phyloP scores from a whole-genome alignment of 345 rosid species.

The Eucalyptus microcorys region DNA sequence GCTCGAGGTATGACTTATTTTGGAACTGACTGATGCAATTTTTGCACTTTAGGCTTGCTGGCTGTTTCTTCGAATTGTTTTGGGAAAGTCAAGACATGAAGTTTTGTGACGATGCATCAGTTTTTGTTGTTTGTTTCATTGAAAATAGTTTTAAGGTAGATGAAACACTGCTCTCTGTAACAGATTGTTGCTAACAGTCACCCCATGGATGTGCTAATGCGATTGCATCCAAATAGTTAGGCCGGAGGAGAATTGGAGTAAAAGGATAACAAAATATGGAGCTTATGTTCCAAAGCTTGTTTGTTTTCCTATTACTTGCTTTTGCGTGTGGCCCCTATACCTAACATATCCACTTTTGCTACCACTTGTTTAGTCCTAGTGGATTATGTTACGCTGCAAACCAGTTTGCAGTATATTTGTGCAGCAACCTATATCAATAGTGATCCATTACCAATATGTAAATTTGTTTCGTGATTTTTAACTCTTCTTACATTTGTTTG shows the following conservation, averaged over 20 bases:
- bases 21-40: background rate
- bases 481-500: background rate
- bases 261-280: background rate
- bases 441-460: background rate
- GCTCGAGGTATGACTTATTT: constrained; percentile 60
- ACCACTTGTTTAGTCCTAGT: background rate
- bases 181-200: background rate
- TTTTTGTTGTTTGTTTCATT: background rate
- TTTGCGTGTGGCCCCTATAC: background rate
- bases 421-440: background rate
- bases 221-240: background rate
- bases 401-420: background rate
- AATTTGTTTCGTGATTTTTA: background rate
- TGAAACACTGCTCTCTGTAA: background rate
- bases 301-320: background rate
- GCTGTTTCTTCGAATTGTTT: background rate
- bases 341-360: background rate
- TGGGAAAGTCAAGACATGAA: background rate
- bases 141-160: background rate
- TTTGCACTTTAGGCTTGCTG: background rate
- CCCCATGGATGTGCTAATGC: background rate
- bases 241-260: background rate
- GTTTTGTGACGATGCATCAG: background rate
- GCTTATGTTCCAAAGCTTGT: background rate
- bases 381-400: background rate